Percentiles rank a stretch among this genome's conserved stretches.
Evolutionary conservation across 78 protist genomes (phyloP).

Genomic region (Speleostelium caveatum): DNA sequence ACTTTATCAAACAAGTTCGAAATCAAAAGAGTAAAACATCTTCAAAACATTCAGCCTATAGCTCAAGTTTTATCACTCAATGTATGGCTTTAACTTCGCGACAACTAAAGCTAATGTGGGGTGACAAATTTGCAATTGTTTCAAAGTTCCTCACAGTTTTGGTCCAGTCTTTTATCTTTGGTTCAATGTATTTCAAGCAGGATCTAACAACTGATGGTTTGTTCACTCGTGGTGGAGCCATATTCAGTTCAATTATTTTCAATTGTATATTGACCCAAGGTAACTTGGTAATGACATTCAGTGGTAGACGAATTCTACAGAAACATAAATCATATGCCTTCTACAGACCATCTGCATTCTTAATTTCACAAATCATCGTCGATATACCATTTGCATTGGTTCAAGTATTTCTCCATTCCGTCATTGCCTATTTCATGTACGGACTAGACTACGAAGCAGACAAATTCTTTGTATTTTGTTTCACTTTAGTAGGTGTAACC

Average conservation of each 20-base stretch:
- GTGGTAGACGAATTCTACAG: slow-evolving; percentile 53
- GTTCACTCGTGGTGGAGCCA: slow-evolving; percentile 70
- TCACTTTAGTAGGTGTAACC: slow-evolving; percentile 12
- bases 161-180: slow-evolving; percentile 22
- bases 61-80: slow-evolving; percentile 34
- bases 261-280: neutral
- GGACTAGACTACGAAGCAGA: slow-evolving; percentile 21
- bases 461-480: slow-evolving; percentile 37
- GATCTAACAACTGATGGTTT: neutral
- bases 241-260: slow-evolving; percentile 14
- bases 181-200: slow-evolving; percentile 56
- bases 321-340: slow-evolving; percentile 47
- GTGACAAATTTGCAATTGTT: slow-evolving; percentile 40
- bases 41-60: slow-evolving; percentile 31
- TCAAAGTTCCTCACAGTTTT: slow-evolving; percentile 27
- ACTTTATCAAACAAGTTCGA: slow-evolving; percentile 23
- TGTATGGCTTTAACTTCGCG: slow-evolving; percentile 19
- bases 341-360: slow-evolving; percentile 43
- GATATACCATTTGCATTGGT: slow-evolving; percentile 28
- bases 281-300: neutral
- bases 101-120: slow-evolving; percentile 45
- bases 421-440: slow-evolving; percentile 63
- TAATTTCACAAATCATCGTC: slow-evolving; percentile 20
- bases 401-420: neutral
- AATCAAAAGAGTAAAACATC: slow-evolving; percentile 27